Percentiles rank a stretch among this genome's conserved stretches.
phyloP scores from a whole-genome alignment of 768 basidiomycete genomes.

The Collybiopsis luxurians region DNA sequence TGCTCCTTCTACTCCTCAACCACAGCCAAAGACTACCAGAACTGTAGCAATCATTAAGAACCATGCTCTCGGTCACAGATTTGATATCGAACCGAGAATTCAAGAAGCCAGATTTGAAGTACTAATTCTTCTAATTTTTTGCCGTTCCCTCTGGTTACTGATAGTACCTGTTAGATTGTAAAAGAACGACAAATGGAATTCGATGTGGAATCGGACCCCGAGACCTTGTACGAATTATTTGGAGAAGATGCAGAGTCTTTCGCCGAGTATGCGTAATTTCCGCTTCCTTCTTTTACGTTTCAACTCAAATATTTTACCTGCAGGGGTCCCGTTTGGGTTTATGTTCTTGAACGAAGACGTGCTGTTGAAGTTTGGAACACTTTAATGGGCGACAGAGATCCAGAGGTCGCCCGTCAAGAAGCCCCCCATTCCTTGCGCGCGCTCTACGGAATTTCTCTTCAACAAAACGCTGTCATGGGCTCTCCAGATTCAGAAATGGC shows the following conservation, averaged over 20 bases:
- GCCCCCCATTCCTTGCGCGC: slow-evolving; percentile 71
- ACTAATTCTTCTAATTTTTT: slow-evolving; percentile 17
- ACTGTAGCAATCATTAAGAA: slow-evolving; percentile 85
- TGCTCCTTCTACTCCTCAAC: slow-evolving; percentile 8
- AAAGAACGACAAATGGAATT: slow-evolving; percentile 91
- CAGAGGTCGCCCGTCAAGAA: slow-evolving; percentile 49
- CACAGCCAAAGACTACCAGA: slow-evolving; percentile 38
- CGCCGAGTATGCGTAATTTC: slow-evolving; percentile 59
- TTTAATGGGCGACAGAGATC: slow-evolving; percentile 70
- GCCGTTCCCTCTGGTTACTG: not conserved
- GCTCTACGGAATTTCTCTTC: slow-evolving; percentile 52
- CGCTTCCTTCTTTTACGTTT: slow-evolving; percentile 7
- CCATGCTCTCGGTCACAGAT: slow-evolving; percentile 68
- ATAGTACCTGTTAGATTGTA: slow-evolving; percentile 52
- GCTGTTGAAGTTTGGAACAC: slow-evolving; percentile 80
- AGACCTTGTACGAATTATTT: slow-evolving; percentile 75
- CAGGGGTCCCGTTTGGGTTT: slow-evolving; percentile 90
- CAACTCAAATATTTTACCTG: not conserved
- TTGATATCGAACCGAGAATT: slow-evolving; percentile 79
- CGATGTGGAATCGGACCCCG: slow-evolving; percentile 79
- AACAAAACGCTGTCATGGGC: slow-evolving; percentile 72
- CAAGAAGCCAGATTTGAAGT: slow-evolving; percentile 84
- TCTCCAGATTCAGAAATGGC: slow-evolving; percentile 65
- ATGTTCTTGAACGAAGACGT: slow-evolving; percentile 79
- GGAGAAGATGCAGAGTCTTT: slow-evolving; percentile 73